Evolutionary conservation across 129 eudicot genomes (phyloP), one percentile per base, ranked within the genome.

Genomic region (Saussurea involucrata): DNA sequence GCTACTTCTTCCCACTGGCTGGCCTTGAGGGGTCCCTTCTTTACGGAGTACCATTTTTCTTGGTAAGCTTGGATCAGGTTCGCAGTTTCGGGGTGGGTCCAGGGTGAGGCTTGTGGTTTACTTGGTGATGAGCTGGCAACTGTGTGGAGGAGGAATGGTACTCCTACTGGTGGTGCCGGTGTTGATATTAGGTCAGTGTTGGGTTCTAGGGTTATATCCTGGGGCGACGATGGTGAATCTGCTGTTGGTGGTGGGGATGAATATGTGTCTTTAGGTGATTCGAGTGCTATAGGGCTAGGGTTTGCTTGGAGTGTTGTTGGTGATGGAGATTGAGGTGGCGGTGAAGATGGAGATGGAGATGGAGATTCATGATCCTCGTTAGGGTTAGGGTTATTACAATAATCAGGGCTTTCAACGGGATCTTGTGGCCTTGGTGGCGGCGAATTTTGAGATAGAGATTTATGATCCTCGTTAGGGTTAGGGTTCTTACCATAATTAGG

Each of bases 1-100:
- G 95, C 84, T 6, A 93, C 88, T 82, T 93, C 95, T 65, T 93
- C 98, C 98, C 98, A 93, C 58, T 90, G 97, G 66, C 77, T 79
- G 13, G 98, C 90, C 68, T 90, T 93, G 73, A 93, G 90, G 49
- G 88, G 97, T 0, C 98, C 98, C 11, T 76, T 87, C 18, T 93
- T 93, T 53, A 88, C 80, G 1, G 98, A 88, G 82, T 93, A 93
- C 98, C 98, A 93, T 74, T 90, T 93, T 15, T 93, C 91, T 63
- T 90, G 98, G 78, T 93, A 93, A 21, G 98, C 86, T 76, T 88
- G 87, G 72, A 93, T 93, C 8, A 93, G 87, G 77, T 87, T 85
- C 2, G 90, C 63, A 20, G 98, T 90, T 75, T 93, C 98, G 68
- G 87, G 86, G 75, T 89, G 90, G 7, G 92, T 80, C 98, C 98